Evolutionary conservation across 495 filamentous ascomycete species (phyloP).

Genomic region (Staphylotrichum longicolle): DNA sequence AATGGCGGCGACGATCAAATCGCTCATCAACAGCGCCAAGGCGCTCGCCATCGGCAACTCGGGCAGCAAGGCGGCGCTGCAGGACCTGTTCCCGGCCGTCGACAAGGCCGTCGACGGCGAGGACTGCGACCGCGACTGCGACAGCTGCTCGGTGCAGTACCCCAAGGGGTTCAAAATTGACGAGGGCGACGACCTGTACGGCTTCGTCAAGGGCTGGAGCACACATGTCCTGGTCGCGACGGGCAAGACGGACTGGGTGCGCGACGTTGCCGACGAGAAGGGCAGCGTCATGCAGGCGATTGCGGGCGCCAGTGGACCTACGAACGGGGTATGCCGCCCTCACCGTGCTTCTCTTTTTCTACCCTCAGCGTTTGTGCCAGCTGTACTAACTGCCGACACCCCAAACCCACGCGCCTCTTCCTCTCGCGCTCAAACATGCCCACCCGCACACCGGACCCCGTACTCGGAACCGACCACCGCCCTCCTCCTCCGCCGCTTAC

Average conservation of each 20-base stretch:
- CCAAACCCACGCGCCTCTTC: slow-evolving; percentile 66
- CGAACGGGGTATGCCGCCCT: slow-evolving; percentile 64
- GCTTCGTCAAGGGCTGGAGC: slow-evolving; percentile 81
- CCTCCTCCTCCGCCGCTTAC: slow-evolving; percentile 84
- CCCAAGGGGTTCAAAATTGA: slow-evolving; percentile 72
- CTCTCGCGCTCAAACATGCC: slow-evolving; percentile 93
- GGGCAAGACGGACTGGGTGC: slow-evolving; percentile 91
- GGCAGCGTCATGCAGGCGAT: slow-evolving; percentile 96
- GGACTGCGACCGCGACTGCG: slow-evolving; percentile 87
- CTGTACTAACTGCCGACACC: background rate
- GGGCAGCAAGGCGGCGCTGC: slow-evolving; percentile 59
- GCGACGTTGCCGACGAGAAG: slow-evolving; percentile 84
- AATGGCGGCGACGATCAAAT: slow-evolving; percentile 34
- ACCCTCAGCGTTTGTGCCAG: background rate
- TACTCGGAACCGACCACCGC: slow-evolving; percentile 71
- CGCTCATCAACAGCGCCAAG: slow-evolving; percentile 43
- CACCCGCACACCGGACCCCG: slow-evolving; percentile 57
- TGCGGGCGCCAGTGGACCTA: slow-evolving; percentile 56
- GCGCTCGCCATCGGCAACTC: slow-evolving; percentile 62
- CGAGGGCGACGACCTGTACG: slow-evolving; percentile 75
- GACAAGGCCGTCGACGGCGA: slow-evolving; percentile 76
- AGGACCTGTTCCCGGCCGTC: slow-evolving; percentile 63
- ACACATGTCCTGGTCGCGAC: slow-evolving; percentile 92
- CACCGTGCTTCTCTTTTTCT: no score
- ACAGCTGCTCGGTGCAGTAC: slow-evolving; percentile 72